phyloP scores from a whole-genome alignment of 345 rosid genomes.

The Eucalyptus camaldulensis region DNA sequence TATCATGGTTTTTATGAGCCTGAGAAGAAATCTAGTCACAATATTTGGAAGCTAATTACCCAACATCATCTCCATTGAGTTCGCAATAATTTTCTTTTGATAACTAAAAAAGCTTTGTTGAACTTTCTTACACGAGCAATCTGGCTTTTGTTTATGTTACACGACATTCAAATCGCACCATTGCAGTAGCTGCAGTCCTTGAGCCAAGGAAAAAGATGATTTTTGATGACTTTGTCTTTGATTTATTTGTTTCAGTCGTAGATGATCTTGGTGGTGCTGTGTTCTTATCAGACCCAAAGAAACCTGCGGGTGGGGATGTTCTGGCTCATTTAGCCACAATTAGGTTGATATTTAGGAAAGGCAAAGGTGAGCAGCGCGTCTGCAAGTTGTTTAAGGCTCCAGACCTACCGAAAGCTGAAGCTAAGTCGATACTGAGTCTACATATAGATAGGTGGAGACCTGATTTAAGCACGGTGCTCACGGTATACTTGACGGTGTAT shows the following conservation, averaged over 20 bases:
- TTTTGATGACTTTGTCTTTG: neutral
- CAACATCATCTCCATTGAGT: too few species aligned
- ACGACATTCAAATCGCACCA: too few species aligned
- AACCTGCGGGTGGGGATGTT: conserved; percentile 91
- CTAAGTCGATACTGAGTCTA: too few species aligned
- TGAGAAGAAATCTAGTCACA: too few species aligned
- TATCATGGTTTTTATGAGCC: too few species aligned
- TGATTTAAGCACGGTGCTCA: neutral
- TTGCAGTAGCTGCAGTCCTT: neutral
- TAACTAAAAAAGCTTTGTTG: too few species aligned
- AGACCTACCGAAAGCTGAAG: conserved; percentile 48
- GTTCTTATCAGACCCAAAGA: conserved; percentile 82
- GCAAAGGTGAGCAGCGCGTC: neutral
- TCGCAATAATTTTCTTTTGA: too few species aligned
- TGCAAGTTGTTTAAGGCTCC: conserved; percentile 45
- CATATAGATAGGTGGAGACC: neutral
- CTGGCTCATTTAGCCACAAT: neutral
- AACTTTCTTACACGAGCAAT: too few species aligned
- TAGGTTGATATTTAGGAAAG: neutral
- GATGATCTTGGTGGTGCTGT: conserved; percentile 90
- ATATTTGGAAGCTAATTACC: too few species aligned
- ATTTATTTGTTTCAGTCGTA: conserved; percentile 42
- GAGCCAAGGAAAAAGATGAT: neutral
- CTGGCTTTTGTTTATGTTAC: too few species aligned
- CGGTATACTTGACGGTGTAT: neutral